These are phyloP conservation scores for Quercus agrifolia DNA, from an alignment of 306 rosid species.

Conservation along the genomic window DNA sequence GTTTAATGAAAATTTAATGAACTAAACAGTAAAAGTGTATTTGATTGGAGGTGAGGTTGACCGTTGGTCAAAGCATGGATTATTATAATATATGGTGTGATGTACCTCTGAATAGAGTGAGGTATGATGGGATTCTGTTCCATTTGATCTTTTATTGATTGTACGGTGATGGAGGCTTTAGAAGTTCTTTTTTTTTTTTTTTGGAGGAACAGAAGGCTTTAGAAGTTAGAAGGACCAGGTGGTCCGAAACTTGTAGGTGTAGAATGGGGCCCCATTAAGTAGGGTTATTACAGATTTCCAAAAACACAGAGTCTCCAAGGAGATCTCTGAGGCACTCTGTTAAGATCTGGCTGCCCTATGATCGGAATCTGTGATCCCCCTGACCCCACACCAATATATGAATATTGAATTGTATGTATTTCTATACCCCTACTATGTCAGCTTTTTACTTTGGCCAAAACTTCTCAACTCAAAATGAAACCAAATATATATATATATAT, in stretches of 20 bases:
- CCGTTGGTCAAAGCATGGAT: too few species aligned
- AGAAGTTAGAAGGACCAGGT: too few species aligned
- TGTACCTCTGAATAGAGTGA: background rate
- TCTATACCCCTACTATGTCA: background rate
- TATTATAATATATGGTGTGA: background rate
- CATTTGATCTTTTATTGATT: too few species aligned
- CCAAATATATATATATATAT: too few species aligned
- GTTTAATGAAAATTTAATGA: too few species aligned
- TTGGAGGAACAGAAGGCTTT: too few species aligned
- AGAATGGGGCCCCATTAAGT: too few species aligned
- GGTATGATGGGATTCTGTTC: background rate
- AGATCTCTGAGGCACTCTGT: slow-evolving; percentile 35
- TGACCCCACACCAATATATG: background rate
- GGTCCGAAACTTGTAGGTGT: too few species aligned
- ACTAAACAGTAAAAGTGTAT: background rate
- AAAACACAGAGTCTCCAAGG: slow-evolving; percentile 18
- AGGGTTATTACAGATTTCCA: background rate
- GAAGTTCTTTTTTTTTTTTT: too few species aligned
- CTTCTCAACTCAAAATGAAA: background rate
- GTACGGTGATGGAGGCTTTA: too few species aligned
- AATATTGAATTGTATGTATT: background rate
- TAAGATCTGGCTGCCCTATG: slow-evolving; percentile 37
- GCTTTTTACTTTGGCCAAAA: slow-evolving; percentile 14
- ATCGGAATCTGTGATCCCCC: slow-evolving; percentile 39
- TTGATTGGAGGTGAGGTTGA: background rate